A percentile compares a stretch with the other conserved stretches of the same genome.
phyloP scores from a whole-genome alignment of 805 yeast species.

The Ogataea degrootiae region DNA sequence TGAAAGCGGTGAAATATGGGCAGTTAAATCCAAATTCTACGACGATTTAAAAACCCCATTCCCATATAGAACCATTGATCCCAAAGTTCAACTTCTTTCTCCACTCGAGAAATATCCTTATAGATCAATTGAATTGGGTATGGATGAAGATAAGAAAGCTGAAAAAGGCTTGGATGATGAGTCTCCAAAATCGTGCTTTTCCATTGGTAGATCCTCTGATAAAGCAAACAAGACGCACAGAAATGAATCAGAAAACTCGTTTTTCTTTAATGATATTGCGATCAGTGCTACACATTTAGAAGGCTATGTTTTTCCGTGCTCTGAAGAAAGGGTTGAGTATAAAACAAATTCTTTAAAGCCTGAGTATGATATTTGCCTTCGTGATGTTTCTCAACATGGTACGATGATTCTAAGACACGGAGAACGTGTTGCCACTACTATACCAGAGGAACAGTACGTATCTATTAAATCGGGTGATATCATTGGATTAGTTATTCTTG shows the following conservation, averaged over 20 bases:
- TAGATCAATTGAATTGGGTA: not conserved
- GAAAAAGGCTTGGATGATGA: too few species aligned
- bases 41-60: too few species aligned
- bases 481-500: conserved; percentile 15
- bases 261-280: conserved; percentile 20
- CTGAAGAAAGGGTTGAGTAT: not conserved
- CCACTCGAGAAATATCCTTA: not conserved
- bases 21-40: too few species aligned
- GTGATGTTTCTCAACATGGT: conserved; percentile 21
- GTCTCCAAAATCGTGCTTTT: conserved; percentile 2
- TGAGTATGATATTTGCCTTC: not conserved
- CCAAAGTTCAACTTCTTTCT: too few species aligned
- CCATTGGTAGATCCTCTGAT: conserved; percentile 23
- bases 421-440: not conserved
- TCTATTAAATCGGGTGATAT: conserved; percentile 17
- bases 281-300: conserved; percentile 23
- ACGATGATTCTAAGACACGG: conserved; percentile 6
- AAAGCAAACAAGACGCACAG: conserved; percentile 6
- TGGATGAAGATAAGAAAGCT: too few species aligned
- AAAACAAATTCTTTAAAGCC: not conserved
- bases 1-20: too few species aligned
- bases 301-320: conserved; percentile 5
- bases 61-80: too few species aligned
- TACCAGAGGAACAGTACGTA: not conserved
- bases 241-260: conserved; percentile 3